phyloP scores from a whole-genome alignment of 306 rosid genomes.

The Casuarina equisetifolia region DNA sequence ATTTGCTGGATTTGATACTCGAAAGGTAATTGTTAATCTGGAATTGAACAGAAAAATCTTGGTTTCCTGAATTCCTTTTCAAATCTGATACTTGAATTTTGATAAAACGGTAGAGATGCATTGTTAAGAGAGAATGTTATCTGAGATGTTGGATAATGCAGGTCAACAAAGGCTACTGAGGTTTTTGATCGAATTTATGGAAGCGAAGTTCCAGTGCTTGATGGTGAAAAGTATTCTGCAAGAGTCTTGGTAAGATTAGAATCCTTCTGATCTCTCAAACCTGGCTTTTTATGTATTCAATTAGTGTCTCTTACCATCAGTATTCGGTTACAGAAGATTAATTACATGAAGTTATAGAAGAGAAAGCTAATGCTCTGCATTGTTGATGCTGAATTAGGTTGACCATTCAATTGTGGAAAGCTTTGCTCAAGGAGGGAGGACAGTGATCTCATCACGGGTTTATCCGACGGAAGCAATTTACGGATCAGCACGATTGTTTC shows the following conservation, averaged over 20 bases:
- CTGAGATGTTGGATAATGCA: slow-evolving; percentile 35
- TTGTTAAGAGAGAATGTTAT: no score
- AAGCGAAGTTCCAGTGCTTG: slow-evolving; percentile 61
- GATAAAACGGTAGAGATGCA: no score
- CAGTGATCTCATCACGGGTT: slow-evolving; percentile 64
- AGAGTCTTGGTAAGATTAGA: slow-evolving; percentile 61
- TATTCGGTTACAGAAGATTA: no score
- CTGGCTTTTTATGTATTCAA: background rate
- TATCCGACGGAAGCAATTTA: slow-evolving; percentile 89
- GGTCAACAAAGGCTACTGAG: slow-evolving; percentile 75
- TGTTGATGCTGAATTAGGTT: slow-evolving; percentile 41
- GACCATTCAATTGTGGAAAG: slow-evolving; percentile 88
- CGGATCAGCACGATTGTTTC: slow-evolving; percentile 69
- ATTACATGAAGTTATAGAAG: no score
- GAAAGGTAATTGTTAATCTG: no score
- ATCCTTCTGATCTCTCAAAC: background rate
- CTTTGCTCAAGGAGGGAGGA: slow-evolving; percentile 84
- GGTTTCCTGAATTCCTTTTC: no score
- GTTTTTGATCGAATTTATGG: slow-evolving; percentile 55
- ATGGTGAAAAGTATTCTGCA: slow-evolving; percentile 54
- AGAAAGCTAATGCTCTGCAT: background rate
- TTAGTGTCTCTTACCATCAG: no score
- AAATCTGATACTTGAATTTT: no score
- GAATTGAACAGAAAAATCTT: no score
- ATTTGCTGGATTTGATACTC: background rate